Evolutionary conservation across 129 eudicot species (phyloP).

Genomic region (Centrapalus pauciflorus): DNA sequence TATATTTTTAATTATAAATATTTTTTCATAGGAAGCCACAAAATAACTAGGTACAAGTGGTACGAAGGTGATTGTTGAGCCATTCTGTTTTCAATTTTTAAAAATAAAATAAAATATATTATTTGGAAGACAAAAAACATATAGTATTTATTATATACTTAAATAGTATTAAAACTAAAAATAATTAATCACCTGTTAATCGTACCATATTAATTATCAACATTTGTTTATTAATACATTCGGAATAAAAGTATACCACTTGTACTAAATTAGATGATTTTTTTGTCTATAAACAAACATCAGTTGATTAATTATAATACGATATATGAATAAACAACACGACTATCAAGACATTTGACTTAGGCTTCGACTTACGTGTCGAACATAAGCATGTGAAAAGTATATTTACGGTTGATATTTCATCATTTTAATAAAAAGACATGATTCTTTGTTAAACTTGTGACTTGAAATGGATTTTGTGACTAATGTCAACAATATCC

Average conservation of each 20-base stretch:
- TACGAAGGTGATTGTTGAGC: too few species aligned
- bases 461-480: background rate
- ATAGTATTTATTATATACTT: background rate
- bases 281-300: background rate
- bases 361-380: background rate
- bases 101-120: too few species aligned
- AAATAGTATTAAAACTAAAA: background rate
- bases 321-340: background rate
- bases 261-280: background rate
- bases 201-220: background rate
- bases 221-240: background rate
- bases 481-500: background rate
- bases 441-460: background rate
- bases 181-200: background rate
- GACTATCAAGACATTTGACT: background rate
- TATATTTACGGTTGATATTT: background rate
- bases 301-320: background rate
- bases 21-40: slow-evolving; percentile 5
- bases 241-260: background rate
- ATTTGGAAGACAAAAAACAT: too few species aligned
- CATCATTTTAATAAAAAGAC: background rate
- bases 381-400: background rate
- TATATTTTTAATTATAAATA: background rate
- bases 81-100: too few species aligned
- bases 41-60: background rate